Base-by-base conservation (phyloP, 148 eudicot species). In the Chenopodium formosanum region DNA sequence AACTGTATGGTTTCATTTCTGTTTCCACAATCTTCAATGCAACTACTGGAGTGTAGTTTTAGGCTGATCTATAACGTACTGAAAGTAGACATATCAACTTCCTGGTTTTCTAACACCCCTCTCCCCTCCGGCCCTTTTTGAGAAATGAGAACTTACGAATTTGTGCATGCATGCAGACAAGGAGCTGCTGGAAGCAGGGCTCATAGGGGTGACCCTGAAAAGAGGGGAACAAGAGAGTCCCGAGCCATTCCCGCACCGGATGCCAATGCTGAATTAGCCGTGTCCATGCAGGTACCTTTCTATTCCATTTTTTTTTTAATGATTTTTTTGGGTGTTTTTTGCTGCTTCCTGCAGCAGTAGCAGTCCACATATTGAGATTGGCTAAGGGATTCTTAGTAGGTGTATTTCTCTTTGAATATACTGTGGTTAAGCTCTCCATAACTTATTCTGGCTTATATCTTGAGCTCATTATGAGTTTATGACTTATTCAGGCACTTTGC, bases 201-300 rank as follows among this genome's bases (percentile, higher is more conserved):
- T 40, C 90, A 88, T 48, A 88, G 88, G 81, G 76, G 81, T 84
- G 94, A 89, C 62, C 86, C 65, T 48, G 99, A 97, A 79, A 90
- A 83, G 87, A 91, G 85, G 82, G 91, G 86, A 79, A 70, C 87
- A 23, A 88, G 88, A 87, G 96, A 92, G 79, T 92, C 98, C 83
- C 93, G 93, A 80, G 98, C 98, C 2, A 83, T 90, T 73, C 97
- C 98, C 58, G 99, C 99, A 76, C 98, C 99, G 25, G 92, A 92
- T 83, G 95, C 97, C 44, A 94, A 94, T 90, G 98, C 98, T 60
- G 99, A 94, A 84, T 84, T 94, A 73, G 92, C 82, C 70, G 79
- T 78, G 12, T 97, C 99, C 34, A 89, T 94, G 94, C 98, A 92
- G 97, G 99, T 91, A 75, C 62, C 27, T 81, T 52, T 75, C 29